phyloP scores from a whole-genome alignment of 2,329 filamentous ascomycete species.

The Cucurbitaria berberidis region DNA sequence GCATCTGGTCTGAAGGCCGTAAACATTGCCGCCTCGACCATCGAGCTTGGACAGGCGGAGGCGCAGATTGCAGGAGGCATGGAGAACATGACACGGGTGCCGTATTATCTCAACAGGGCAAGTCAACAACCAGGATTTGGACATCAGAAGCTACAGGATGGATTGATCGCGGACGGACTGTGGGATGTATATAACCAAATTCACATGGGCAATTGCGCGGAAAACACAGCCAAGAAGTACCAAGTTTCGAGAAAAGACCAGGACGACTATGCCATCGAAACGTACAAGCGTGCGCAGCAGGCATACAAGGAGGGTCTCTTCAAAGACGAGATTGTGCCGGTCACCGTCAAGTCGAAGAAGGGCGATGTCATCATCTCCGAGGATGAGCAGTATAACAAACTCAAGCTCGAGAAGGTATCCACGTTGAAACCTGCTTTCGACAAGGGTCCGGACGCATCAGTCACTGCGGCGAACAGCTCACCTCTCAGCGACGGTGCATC shows the following conservation, averaged over 20 bases:
- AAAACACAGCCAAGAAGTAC: slow-evolving; percentile 90
- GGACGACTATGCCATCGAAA: slow-evolving; percentile 87
- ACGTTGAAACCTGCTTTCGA: slow-evolving; percentile 91
- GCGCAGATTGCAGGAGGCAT: slow-evolving; percentile 93
- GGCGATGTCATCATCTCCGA: slow-evolving; percentile 76
- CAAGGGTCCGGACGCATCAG: slow-evolving; percentile 85
- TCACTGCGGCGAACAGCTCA: slow-evolving; percentile 93
- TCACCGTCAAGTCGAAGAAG: slow-evolving; percentile 83
- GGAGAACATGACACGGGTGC: slow-evolving; percentile 96
- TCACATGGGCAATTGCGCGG: slow-evolving; percentile 97
- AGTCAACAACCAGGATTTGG: slow-evolving; percentile 85
- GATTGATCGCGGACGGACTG: slow-evolving; percentile 89
- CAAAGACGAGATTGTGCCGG: slow-evolving; percentile 86
- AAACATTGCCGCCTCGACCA: slow-evolving; percentile 87
- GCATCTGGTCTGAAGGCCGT: slow-evolving; percentile 94
- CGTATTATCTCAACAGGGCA: slow-evolving; percentile 87
- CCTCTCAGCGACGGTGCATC: slow-evolving; percentile 95
- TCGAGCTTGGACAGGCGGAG: slow-evolving; percentile 87
- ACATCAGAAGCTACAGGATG: slow-evolving; percentile 85
- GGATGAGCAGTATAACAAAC: slow-evolving; percentile 87
- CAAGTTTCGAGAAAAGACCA: slow-evolving; percentile 82
- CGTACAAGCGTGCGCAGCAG: slow-evolving; percentile 86
- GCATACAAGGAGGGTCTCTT: slow-evolving; percentile 86
- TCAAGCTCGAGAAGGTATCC: slow-evolving; percentile 85
- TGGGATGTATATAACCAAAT: slow-evolving; percentile 97